A percentile compares a stretch with the other conserved stretches of the same genome.
Evolutionary conservation across 192 early-diverging fungal species (phyloP).

Genomic region (Gamsiella multidivaricata): DNA sequence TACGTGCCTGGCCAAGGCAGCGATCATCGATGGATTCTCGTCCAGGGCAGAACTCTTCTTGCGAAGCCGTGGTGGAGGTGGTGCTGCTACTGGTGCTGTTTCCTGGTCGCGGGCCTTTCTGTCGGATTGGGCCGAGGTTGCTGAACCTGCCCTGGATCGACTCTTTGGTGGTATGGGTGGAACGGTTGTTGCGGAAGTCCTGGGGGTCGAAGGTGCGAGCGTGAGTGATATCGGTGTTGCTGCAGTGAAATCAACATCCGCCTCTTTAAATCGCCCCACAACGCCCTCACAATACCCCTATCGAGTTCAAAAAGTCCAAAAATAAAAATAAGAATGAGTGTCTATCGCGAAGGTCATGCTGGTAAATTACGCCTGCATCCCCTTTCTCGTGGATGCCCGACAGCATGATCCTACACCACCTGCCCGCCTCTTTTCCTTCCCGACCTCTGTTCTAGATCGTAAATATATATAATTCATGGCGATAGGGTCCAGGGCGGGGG

Average conservation of each 20-base stretch:
- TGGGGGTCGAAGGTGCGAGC: background rate
- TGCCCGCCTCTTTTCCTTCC: too few relatives aligned
- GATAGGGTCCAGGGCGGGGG: too few relatives aligned
- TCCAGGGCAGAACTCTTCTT: constrained; percentile 10
- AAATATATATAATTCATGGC: too few relatives aligned
- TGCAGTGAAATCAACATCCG: constrained; percentile 57
- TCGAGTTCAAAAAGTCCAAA: background rate
- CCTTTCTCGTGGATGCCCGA: too few relatives aligned
- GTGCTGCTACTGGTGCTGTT: background rate
- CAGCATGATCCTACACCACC: too few relatives aligned
- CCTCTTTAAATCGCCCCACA: constrained; percentile 61
- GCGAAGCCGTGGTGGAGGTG: background rate
- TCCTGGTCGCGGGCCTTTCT: background rate
- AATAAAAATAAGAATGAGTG: background rate
- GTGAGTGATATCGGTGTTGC: background rate
- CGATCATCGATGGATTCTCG: background rate
- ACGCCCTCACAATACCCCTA: constrained; percentile 71
- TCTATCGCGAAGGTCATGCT: too few relatives aligned
- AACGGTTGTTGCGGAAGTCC: background rate
- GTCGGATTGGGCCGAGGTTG: background rate
- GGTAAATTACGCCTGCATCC: too few relatives aligned
- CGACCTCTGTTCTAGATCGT: too few relatives aligned
- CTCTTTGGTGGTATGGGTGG: constrained; percentile 11
- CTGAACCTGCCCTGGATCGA: constrained; percentile 17
- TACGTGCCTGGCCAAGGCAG: background rate